Evolutionary conservation across 352 stramenopile genomes (phyloP).

Genomic region (Globisporangium mamillatum): DNA sequence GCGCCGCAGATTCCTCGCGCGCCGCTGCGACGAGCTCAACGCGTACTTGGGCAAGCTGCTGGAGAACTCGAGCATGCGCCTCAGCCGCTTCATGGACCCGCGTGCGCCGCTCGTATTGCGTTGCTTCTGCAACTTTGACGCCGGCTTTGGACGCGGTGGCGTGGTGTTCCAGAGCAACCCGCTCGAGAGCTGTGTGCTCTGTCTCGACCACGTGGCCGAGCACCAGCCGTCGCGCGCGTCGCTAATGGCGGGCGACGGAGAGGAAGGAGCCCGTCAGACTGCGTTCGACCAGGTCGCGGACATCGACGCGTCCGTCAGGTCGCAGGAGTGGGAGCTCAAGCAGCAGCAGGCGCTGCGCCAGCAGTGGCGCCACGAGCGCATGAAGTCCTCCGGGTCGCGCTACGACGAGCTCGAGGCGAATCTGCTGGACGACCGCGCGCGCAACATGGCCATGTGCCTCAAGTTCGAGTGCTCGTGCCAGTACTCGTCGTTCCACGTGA

Average conservation of each 20-base stretch:
- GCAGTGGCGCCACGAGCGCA: constrained; percentile 13
- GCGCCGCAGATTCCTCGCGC: constrained; percentile 51
- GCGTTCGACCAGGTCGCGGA: constrained; percentile 18
- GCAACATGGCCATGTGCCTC: constrained; percentile 69
- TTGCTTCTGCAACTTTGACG: constrained; percentile 85
- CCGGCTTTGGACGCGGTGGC: constrained; percentile 40
- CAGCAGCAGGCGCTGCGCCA: constrained; percentile 20
- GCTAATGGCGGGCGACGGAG: not conserved
- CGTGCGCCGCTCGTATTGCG: constrained; percentile 65
- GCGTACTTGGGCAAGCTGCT: constrained; percentile 51
- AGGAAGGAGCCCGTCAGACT: not conserved
- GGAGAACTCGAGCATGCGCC: constrained; percentile 38
- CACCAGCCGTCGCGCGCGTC: constrained; percentile 10
- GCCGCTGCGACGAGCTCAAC: constrained; percentile 64
- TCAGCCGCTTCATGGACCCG: constrained; percentile 72
- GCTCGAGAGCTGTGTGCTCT: constrained; percentile 49
- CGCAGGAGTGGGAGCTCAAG: constrained; percentile 25
- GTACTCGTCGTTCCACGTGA: constrained; percentile 55
- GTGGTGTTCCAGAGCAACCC: constrained; percentile 38
- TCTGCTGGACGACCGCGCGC: constrained; percentile 59
- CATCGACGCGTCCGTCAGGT: constrained; percentile 15
- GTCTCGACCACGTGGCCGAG: constrained; percentile 38
- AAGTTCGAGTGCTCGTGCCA: constrained; percentile 72
- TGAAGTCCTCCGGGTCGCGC: constrained; percentile 10
- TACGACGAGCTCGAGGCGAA: constrained; percentile 68